A percentile compares a stretch with the other conserved stretches of the same genome.
phyloP scores from a whole-genome alignment of 2,329 filamentous ascomycete genomes.

The Colletotrichum australisinense region DNA sequence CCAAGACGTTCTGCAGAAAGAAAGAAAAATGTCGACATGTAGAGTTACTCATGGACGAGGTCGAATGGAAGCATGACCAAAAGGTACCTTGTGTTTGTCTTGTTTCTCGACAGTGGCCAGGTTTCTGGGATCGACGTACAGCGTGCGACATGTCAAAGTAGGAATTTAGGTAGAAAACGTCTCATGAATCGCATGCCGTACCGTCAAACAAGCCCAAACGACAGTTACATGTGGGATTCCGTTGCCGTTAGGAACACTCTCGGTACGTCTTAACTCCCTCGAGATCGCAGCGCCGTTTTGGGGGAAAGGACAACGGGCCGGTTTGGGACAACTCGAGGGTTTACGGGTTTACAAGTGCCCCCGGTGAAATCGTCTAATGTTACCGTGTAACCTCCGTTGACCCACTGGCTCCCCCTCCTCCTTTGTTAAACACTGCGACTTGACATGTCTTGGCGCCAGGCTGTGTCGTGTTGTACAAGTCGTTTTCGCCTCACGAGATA shows the following conservation, averaged over 20 bases:
- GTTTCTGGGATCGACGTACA: not conserved
- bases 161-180: not conserved
- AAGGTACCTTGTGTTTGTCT: not conserved
- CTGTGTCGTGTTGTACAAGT: not conserved
- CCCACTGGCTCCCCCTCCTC: not conserved
- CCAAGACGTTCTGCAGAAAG: not conserved
- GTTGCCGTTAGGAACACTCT: not conserved
- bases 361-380: not conserved
- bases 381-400: not conserved
- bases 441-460: constrained; percentile 2
- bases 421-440: not conserved
- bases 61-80: not conserved
- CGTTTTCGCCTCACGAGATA: not conserved
- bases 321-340: not conserved
- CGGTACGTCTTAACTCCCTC: not conserved
- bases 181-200: not conserved
- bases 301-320: not conserved
- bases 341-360: not conserved
- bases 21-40: not conserved
- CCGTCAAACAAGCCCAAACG: not conserved
- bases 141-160: not conserved
- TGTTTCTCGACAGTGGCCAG: not conserved
- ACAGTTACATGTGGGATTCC: not conserved
- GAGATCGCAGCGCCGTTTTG: not conserved
- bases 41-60: too few relatives aligned